Evolutionary conservation across 164 flowering plant genomes (phyloP), one percentile per base, ranked within the genome.

Genomic region (Protea cynaroides): DNA sequence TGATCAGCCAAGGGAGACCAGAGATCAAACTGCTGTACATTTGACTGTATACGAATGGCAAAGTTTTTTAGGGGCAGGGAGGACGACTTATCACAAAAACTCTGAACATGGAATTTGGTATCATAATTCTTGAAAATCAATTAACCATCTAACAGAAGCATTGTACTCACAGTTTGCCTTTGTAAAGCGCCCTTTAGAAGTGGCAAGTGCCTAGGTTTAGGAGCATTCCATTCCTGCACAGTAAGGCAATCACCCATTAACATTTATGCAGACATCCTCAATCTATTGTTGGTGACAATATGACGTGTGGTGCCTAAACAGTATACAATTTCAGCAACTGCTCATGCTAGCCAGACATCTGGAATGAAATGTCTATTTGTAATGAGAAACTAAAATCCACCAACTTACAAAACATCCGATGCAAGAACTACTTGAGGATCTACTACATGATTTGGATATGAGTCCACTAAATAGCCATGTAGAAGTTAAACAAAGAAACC

Each of bases 1-100:
- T 88, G 88, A 66, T 78, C 57, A 15, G 75, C 70, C 78, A 90
- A 83, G 57, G 97, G 96, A 65, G 60, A 63, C 99, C 99, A 95
- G 12, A 87, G 79, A 71, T 87, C 89, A 52, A 84, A 73, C 46
- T 69, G 82, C 64, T 81, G 75, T 64, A 25, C 79, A 64, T 74
- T 64, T 43, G 80, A 65, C 96, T 94, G 71, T 61, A 77, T 8
- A 47, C 62, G 25, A 62, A 11, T 64, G 21, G 3, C 49, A 72
- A 66, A 23, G 73, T 29, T 29, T 37, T 59, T 58, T 17, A 69
- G 19, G 15, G 40, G n/a, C 7, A 40, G 66, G 22, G 18, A 47
- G 15, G 18, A 47, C 12, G n/a, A 11, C n/a, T 47, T n/a, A 12
- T 1, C 52, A 47, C 3, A 40, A 40, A 47, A 12, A 14, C n/a